A percentile compares a stretch with the other conserved stretches of the same genome.
Evolutionary conservation across 176 grass and related monocot species (phyloP).

Genomic region (Phoenix roebelenii): DNA sequence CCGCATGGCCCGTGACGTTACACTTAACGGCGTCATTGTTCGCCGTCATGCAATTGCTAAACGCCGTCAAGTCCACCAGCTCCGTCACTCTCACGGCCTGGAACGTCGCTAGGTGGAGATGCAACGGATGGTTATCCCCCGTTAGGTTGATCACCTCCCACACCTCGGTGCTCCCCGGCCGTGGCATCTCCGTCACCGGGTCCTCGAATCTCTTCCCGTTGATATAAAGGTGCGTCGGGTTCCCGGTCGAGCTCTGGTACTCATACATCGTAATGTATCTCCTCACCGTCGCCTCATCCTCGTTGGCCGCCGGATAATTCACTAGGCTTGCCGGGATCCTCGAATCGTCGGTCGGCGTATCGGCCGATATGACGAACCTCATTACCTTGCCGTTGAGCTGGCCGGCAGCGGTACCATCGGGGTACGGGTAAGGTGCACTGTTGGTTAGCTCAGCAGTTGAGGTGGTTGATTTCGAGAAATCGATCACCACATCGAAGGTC

Average conservation of each 20-base stretch:
- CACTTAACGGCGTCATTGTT: slow-evolving; percentile 45
- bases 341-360: not conserved
- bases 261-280: slow-evolving; percentile 60
- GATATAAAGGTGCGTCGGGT: slow-evolving; percentile 60
- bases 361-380: slow-evolving; percentile 30
- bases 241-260: slow-evolving; percentile 36
- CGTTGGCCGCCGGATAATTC: slow-evolving; percentile 23
- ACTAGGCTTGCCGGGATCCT: slow-evolving; percentile 29
- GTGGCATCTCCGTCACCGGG: slow-evolving; percentile 59
- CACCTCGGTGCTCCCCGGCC: slow-evolving; percentile 41
- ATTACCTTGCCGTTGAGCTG: slow-evolving; percentile 37
- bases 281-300: slow-evolving; percentile 17
- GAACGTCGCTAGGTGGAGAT: slow-evolving; percentile 57
- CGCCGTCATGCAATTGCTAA: slow-evolving; percentile 35
- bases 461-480: slow-evolving; percentile 13
- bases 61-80: slow-evolving; percentile 13
- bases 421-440: slow-evolving; percentile 58
- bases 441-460: slow-evolving; percentile 28
- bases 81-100: slow-evolving; percentile 26
- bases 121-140: slow-evolving; percentile 64
- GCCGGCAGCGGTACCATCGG: slow-evolving; percentile 25
- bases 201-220: slow-evolving; percentile 58
- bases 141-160: slow-evolving; percentile 85
- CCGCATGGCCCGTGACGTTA: slow-evolving; percentile 36
- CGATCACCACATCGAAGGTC: slow-evolving; percentile 50